phyloP scores from a whole-genome alignment of 2,329 filamentous ascomycete genomes.

The Stemphylium lycopersici region DNA sequence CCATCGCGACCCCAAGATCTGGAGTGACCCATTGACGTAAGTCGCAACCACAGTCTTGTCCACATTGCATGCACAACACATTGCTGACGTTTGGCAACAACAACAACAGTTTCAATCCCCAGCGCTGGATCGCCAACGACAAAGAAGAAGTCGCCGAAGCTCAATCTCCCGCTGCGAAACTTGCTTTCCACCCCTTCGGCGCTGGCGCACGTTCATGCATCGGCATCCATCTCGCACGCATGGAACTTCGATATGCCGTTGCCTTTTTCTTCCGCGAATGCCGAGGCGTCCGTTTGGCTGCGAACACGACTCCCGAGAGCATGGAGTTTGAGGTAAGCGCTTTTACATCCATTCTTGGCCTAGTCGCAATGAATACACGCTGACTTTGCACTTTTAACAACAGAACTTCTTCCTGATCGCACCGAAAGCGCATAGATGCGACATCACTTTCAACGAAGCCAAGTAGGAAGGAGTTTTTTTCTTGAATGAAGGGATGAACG shows the following conservation, averaged over 20 bases:
- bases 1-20: constrained; percentile 46
- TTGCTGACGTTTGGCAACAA: not conserved
- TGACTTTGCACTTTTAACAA: not conserved
- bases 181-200: constrained; percentile 71
- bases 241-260: constrained; percentile 61
- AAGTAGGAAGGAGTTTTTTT: not conserved
- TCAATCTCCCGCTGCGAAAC: constrained; percentile 46
- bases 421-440: constrained; percentile 52
- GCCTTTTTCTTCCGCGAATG: constrained; percentile 61
- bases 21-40: constrained; percentile 33
- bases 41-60: constrained; percentile 3
- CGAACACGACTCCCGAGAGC: constrained; percentile 43
- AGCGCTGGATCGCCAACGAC: constrained; percentile 37
- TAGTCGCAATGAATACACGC: no score
- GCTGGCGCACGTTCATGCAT: constrained; percentile 72
- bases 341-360: not conserved
- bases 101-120: constrained; percentile 39
- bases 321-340: constrained; percentile 48
- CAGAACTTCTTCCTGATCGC: constrained; percentile 53
- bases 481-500: no score
- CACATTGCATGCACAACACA: not conserved
- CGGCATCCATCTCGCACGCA: constrained; percentile 69
- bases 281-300: constrained; percentile 33
- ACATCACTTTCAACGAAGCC: constrained; percentile 36
- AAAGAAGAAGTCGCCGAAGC: constrained; percentile 34